Evolutionary conservation across 2,329 filamentous ascomycete genomes (phyloP).

Genomic region (Fusarium xylarioides): DNA sequence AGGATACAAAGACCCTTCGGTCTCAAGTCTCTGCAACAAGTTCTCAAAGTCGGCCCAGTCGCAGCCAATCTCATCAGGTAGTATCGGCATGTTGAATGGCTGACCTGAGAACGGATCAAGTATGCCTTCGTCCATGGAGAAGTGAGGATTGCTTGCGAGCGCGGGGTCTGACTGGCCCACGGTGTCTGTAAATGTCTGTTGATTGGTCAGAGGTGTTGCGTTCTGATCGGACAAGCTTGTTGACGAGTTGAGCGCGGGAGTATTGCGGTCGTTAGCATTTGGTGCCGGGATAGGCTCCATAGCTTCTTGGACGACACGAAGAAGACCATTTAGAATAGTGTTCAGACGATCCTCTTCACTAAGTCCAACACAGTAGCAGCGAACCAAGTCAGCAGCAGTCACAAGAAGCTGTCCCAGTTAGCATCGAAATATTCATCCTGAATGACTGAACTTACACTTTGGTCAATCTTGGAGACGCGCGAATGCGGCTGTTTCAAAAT

Average conservation of each 20-base stretch:
- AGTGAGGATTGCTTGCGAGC: rapidly evolving
- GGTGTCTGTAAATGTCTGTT: neutral
- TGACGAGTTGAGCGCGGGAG: rapidly evolving
- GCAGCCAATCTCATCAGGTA: slow-evolving; percentile 5
- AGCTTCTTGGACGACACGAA: neutral
- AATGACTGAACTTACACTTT: neutral
- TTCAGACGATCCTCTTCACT: neutral
- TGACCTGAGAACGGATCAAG: neutral
- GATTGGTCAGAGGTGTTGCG: rapidly evolving
- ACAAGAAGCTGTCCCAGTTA: neutral
- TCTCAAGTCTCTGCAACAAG: slow-evolving; percentile 1
- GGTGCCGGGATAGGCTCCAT: neutral
- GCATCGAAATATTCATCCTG: rapidly evolving
- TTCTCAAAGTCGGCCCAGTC: slow-evolving; percentile 15
- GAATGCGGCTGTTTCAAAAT: slow-evolving; percentile 2
- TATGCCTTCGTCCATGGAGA: neutral
- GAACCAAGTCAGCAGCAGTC: neutral
- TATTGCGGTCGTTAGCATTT: rapidly evolving
- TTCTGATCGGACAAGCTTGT: rapidly evolving
- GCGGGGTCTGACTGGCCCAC: rapidly evolving
- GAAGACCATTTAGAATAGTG: neutral
- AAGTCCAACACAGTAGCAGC: neutral
- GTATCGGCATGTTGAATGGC: neutral
- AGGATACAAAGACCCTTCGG: neutral
- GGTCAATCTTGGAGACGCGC: neutral